A percentile compares a stretch with the other conserved stretches of the same genome.
Evolutionary conservation across 345 rosid genomes (phyloP).

Genomic region (Salix suchowensis): DNA sequence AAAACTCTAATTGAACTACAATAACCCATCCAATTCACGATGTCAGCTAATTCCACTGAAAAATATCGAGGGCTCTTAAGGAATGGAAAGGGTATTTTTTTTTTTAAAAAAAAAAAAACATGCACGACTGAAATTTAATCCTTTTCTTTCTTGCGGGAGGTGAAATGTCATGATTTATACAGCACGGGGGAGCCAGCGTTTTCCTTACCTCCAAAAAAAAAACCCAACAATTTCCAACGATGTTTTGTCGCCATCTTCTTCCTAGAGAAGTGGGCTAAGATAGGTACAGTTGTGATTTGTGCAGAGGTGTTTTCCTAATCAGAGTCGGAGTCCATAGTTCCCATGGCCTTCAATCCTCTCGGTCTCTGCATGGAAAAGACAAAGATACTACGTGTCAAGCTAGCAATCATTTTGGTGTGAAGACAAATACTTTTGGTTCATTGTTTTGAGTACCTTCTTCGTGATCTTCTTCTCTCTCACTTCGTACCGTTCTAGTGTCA

Average conservation of each 20-base stretch:
- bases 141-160: neutral
- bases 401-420: neutral
- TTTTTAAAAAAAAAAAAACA: neutral
- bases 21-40: neutral
- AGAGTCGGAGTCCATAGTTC: slow-evolving; percentile 47
- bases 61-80: neutral
- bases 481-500: slow-evolving; percentile 53
- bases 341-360: slow-evolving; percentile 59
- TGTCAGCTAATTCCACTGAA: neutral
- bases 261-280: neutral
- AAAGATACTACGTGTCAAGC: neutral
- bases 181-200: neutral
- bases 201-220: neutral
- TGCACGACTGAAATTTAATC: neutral
- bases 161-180: neutral
- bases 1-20: neutral
- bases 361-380: slow-evolving; percentile 38
- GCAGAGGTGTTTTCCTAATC: slow-evolving; percentile 24
- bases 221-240: neutral
- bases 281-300: neutral
- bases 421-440: neutral
- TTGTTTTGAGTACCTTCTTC: slow-evolving; percentile 35
- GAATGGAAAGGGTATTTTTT: neutral
- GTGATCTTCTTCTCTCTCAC: slow-evolving; percentile 59
- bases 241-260: neutral